These are phyloP conservation scores for Gossypium bickii DNA, from an alignment of 345 rosid species.

Conservation along the genomic window DNA sequence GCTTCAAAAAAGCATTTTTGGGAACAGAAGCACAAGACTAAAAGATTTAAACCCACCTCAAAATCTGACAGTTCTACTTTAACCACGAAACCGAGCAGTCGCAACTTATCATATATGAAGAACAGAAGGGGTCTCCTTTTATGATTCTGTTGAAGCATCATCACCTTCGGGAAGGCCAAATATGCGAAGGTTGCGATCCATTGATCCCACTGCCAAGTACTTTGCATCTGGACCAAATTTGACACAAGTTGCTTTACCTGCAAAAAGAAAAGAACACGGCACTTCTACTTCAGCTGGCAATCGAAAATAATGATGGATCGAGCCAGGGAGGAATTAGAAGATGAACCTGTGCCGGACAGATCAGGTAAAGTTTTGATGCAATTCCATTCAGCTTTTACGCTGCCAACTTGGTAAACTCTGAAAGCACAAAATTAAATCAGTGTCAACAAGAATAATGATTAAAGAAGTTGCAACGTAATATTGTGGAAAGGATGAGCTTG, in stretches of 20 bases:
- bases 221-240: conserved; percentile 83
- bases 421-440: conserved; percentile 14
- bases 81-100: neutral
- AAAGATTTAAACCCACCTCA: neutral
- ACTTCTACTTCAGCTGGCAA: neutral
- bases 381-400: conserved; percentile 93
- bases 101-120: neutral
- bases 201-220: conserved; percentile 81
- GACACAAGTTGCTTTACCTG: conserved; percentile 67
- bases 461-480: neutral
- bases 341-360: conserved; percentile 85
- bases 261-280: conserved; percentile 9
- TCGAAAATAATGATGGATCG: neutral
- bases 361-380: conserved; percentile 85
- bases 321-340: neutral
- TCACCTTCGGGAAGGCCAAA: conserved; percentile 66
- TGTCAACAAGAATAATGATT: neutral
- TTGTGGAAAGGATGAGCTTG: neutral
- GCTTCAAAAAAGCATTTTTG: neutral
- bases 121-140: neutral
- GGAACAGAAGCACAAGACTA: conserved; percentile 7
- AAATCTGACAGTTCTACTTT: neutral
- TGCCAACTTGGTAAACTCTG: conserved; percentile 86
- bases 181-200: conserved; percentile 86
- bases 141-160: conserved; percentile 40